Conservation (phyloP, 306 rosid species). For the Prinsepia uniflora region DNA sequence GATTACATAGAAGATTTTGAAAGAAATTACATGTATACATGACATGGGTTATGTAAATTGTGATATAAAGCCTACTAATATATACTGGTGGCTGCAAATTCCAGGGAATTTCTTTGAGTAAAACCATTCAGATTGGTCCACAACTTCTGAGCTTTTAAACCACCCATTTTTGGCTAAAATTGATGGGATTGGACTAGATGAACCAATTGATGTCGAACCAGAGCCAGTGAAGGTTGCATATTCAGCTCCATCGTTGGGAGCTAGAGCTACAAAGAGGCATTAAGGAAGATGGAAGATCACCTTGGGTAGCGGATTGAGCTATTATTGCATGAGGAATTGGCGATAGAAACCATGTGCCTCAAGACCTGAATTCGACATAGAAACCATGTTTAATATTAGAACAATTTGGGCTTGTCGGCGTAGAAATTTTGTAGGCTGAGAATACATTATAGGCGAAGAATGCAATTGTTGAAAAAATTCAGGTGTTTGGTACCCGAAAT, state of each 20-base stretch:
- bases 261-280: not conserved
- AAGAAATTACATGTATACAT: slow-evolving; percentile 5
- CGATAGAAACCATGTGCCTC: too few species aligned
- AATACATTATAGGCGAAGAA: too few species aligned
- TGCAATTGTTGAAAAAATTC: too few species aligned
- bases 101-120: not conserved
- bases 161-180: slow-evolving; percentile 1
- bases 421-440: too few species aligned
- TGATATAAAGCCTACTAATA: slow-evolving; percentile 16
- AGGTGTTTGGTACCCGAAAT: too few species aligned
- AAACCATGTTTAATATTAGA: too few species aligned
- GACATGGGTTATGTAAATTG: slow-evolving; percentile 18
- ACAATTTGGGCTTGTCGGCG: too few species aligned
- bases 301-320: not conserved
- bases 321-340: too few species aligned
- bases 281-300: not conserved
- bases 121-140: not conserved
- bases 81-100: not conserved
- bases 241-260: not conserved
- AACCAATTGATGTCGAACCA: not conserved
- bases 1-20: not conserved
- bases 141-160: not conserved
- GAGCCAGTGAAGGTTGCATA: not conserved
- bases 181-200: not conserved
- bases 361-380: too few species aligned